A percentile compares a stretch with the other conserved stretches of the same genome.
These are phyloP conservation scores for Kwoniella sp. DNA, from an alignment of 768 basidiomycete species.

Conservation along the genomic window DNA sequence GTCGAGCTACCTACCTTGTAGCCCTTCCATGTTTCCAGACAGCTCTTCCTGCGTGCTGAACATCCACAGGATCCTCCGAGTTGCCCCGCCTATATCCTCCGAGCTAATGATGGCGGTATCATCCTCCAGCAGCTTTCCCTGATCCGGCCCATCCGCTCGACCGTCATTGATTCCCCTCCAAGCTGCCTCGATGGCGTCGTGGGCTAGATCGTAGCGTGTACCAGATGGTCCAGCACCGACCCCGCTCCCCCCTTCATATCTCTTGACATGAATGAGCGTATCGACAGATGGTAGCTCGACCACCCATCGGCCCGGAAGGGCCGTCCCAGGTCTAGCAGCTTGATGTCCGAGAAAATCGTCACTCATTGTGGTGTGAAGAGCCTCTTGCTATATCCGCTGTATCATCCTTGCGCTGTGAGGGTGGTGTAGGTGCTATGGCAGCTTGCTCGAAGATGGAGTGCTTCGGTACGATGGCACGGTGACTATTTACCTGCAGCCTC, in stretches of 20 bases:
- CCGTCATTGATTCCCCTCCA: constrained; percentile 21
- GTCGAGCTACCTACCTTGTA: constrained; percentile 9
- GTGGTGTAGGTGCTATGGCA: too few species aligned
- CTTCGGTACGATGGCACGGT: too few species aligned
- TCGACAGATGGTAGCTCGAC: constrained; percentile 18
- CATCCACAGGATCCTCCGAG: not conserved
- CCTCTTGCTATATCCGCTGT: too few species aligned
- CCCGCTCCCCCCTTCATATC: constrained; percentile 4
- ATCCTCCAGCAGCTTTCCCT: not conserved
- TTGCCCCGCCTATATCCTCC: not conserved
- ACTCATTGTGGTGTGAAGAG: too few species aligned
- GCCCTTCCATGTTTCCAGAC: not conserved
- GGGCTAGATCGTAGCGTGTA: not conserved
- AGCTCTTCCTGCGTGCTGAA: constrained; percentile 3
- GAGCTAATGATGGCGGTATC: not conserved
- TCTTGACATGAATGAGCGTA: constrained; percentile 8
- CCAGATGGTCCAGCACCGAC: not conserved
- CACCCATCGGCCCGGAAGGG: constrained; percentile 22
- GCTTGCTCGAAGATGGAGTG: too few species aligned
- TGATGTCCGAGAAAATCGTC: not conserved
- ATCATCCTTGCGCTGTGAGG: too few species aligned
- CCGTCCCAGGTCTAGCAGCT: constrained; percentile 9
- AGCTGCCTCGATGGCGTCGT: constrained; percentile 16
- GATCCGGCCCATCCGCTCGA: not conserved
- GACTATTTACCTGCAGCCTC: too few species aligned